Percentiles rank a stretch among this genome's conserved stretches.
Evolutionary conservation across 805 yeast species (phyloP).

Genomic region (Schizosaccharomyces lindneri): DNA sequence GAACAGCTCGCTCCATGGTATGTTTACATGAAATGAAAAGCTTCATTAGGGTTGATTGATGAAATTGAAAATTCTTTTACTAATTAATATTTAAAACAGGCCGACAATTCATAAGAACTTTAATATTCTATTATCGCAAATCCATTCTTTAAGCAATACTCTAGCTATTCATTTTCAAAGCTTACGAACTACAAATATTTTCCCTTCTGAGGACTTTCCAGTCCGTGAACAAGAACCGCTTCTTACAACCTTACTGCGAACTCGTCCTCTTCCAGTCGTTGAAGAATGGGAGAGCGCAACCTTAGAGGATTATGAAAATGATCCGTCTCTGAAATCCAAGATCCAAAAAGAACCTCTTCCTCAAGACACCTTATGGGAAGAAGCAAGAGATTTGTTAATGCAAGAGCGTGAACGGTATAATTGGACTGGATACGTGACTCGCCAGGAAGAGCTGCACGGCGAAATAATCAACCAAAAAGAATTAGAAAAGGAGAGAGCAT

Average conservation of each 20-base stretch:
- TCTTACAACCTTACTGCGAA: neutral
- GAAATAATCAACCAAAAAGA: neutral
- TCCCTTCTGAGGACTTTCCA: neutral
- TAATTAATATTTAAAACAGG: neutral
- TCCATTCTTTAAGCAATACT: neutral
- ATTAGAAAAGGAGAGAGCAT: neutral
- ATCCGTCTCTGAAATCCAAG: neutral
- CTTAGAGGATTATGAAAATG: neutral
- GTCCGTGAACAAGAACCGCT: constrained; percentile 1
- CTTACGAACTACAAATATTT: neutral
- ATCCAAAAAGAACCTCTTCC: neutral
- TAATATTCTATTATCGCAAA: neutral
- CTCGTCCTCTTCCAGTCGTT: neutral
- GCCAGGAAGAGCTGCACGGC: neutral
- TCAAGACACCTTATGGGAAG: neutral
- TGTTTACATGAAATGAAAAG: neutral
- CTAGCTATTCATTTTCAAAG: neutral
- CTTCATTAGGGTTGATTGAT: neutral
- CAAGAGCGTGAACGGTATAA: neutral
- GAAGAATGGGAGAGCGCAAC: constrained; percentile 1
- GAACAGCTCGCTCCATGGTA: neutral
- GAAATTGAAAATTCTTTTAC: neutral
- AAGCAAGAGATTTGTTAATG: neutral
- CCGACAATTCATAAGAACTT: neutral
- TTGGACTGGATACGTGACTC: neutral